Conservation (phyloP, 2,329 filamentous ascomycete genomes). For the Venturiaceae sp. region DNA sequence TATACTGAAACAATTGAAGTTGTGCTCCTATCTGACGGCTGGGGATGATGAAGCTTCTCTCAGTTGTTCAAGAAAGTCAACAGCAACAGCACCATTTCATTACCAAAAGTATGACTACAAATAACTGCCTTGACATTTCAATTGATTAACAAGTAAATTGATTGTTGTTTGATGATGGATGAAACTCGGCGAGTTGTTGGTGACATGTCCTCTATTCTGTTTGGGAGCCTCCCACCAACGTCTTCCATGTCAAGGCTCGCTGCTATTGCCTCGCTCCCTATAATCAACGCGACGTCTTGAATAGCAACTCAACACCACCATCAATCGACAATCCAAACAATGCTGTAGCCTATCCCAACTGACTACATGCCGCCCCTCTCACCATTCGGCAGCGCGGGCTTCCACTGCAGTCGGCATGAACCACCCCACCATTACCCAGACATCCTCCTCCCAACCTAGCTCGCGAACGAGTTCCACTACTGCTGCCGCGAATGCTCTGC, state of each 20-base stretch:
- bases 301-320: too few species aligned
- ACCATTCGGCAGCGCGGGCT: constrained; percentile 1
- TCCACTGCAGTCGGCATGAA: constrained; percentile 13
- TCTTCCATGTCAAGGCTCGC: too few species aligned
- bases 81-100: too few species aligned
- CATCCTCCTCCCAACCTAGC: constrained; percentile 26
- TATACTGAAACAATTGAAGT: too few species aligned
- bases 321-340: not conserved
- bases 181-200: not conserved
- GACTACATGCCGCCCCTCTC: constrained; percentile 4
- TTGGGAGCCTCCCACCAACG: not conserved
- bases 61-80: too few species aligned
- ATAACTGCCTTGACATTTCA: not conserved
- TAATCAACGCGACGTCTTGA: not conserved
- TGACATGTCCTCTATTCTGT: not conserved
- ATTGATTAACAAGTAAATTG: too few species aligned
- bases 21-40: too few species aligned
- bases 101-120: too few species aligned
- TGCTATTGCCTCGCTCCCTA: not conserved
- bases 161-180: not conserved
- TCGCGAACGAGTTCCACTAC: constrained; percentile 30
- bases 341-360: not conserved
- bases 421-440: constrained; percentile 28
- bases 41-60: too few species aligned
- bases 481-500: constrained; percentile 26